These are phyloP conservation scores for Ceratocystis alfenasii DNA, from an alignment of 2,329 filamentous ascomycete species.

Conservation along the genomic window DNA sequence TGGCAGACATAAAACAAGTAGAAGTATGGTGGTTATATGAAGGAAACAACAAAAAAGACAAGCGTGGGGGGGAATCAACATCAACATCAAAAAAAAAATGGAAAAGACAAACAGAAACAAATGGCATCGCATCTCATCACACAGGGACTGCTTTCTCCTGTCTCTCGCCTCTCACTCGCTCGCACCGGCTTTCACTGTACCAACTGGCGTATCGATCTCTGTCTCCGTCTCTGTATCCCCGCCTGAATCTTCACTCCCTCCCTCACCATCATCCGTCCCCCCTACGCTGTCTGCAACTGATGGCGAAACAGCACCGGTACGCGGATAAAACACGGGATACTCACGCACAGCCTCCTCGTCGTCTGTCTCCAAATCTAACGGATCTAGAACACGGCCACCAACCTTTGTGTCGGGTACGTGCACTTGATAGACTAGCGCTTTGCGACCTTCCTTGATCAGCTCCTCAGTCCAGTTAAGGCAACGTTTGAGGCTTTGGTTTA, in stretches of 20 bases:
- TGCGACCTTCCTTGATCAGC: constrained; percentile 77
- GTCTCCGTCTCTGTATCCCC: constrained; percentile 24
- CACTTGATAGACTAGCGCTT: constrained; percentile 74
- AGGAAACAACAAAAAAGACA: not conserved
- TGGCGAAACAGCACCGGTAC: constrained; percentile 18
- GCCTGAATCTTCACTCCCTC: constrained; percentile 23
- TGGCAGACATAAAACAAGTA: constrained; percentile 3
- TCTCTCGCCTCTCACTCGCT: not conserved
- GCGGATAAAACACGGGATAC: constrained; percentile 21
- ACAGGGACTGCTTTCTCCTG: no score
- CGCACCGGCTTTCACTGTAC: not conserved
- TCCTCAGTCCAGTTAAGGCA: constrained; percentile 85
- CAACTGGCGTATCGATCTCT: constrained; percentile 18
- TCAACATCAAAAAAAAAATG: constrained; percentile 9
- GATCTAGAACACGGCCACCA: constrained; percentile 63
- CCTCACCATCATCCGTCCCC: constrained; percentile 26
- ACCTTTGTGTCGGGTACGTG: constrained; percentile 67
- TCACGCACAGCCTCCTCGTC: constrained; percentile 21
- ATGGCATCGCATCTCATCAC: no score
- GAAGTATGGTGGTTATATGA: not conserved
- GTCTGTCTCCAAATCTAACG: constrained; percentile 50
- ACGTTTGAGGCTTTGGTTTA: constrained; percentile 85
- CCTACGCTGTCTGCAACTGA: constrained; percentile 17
- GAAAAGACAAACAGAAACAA: no score
- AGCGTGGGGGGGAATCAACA: constrained; percentile 9